Evolutionary conservation across 768 basidiomycete genomes (phyloP).

Genomic region (Hericium erinaceus): DNA sequence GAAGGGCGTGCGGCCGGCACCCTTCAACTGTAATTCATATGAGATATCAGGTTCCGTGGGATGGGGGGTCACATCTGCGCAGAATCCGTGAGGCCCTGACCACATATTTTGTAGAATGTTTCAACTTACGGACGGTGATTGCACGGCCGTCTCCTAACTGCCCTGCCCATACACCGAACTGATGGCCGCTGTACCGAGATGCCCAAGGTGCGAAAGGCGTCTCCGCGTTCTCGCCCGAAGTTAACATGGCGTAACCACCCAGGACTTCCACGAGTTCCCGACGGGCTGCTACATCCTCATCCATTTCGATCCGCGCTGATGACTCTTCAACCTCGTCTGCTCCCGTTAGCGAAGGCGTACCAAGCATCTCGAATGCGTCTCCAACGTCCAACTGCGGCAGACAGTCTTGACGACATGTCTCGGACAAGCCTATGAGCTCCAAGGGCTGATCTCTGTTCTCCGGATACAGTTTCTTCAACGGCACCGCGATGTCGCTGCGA

Average conservation of each 20-base stretch:
- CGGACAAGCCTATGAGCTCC: slow-evolving; percentile 65
- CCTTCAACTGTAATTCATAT: slow-evolving; percentile 92
- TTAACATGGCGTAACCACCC: slow-evolving; percentile 65
- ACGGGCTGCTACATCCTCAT: slow-evolving; percentile 36
- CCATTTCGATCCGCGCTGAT: slow-evolving; percentile 18
- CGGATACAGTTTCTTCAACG: slow-evolving; percentile 36
- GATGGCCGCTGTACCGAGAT: slow-evolving; percentile 84
- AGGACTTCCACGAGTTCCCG: slow-evolving; percentile 75
- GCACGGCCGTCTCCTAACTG: slow-evolving; percentile 96
- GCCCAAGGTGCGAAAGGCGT: slow-evolving; percentile 59
- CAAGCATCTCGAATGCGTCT: slow-evolving; percentile 64
- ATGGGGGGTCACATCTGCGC: slow-evolving; percentile 68
- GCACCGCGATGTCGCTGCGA: slow-evolving; percentile 19
- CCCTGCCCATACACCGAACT: slow-evolving; percentile 85
- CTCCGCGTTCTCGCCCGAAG: slow-evolving; percentile 31
- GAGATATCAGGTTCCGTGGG: slow-evolving; percentile 41
- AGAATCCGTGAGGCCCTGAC: not conserved
- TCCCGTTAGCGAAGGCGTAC: slow-evolving; percentile 42
- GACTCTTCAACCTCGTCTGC: slow-evolving; percentile 14
- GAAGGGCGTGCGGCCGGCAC: slow-evolving; percentile 90
- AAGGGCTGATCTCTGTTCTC: slow-evolving; percentile 41
- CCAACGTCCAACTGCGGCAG: slow-evolving; percentile 83
- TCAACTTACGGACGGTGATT: slow-evolving; percentile 61
- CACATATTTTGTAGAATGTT: not conserved
- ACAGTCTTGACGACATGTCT: slow-evolving; percentile 60